Evolutionary conservation across 1,139 yeast genomes (phyloP).

Genomic region (Pichia cactophila): DNA sequence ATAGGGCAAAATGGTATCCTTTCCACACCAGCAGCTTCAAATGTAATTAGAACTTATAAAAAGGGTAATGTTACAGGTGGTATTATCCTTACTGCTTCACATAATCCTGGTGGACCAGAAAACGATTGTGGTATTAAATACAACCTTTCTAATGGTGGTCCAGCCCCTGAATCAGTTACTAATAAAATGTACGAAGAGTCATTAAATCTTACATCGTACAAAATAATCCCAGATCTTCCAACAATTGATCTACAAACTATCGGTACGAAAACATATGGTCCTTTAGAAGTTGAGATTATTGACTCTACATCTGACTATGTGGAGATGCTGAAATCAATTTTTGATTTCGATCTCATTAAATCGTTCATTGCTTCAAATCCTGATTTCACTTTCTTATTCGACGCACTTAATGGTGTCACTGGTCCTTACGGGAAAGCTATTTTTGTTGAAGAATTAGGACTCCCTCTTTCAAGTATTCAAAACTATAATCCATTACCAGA

Average conservation of each 20-base stretch:
- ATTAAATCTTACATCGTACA: constrained; percentile 50
- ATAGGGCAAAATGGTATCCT: constrained; percentile 83
- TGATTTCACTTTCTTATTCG: constrained; percentile 71
- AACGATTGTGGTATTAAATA: constrained; percentile 94
- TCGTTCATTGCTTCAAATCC: constrained; percentile 50
- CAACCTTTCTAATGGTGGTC: constrained; percentile 93
- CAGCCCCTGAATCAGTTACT: constrained; percentile 97
- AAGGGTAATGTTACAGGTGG: constrained; percentile 62
- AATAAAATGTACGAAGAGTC: constrained; percentile 75
- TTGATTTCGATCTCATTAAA: constrained; percentile 80
- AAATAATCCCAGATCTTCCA: constrained; percentile 47
- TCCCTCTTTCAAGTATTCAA: constrained; percentile 65
- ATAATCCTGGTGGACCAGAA: constrained; percentile 97
- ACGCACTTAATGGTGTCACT: constrained; percentile 90
- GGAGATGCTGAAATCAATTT: constrained; percentile 70
- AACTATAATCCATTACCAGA: constrained; percentile 76
- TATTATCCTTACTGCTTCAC: constrained; percentile 91
- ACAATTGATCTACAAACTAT: constrained; percentile 51
- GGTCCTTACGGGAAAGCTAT: constrained; percentile 92
- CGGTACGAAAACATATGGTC: constrained; percentile 44
- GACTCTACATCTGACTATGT: constrained; percentile 79
- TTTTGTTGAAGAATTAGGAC: constrained; percentile 77
- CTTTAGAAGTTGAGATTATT: constrained; percentile 66
- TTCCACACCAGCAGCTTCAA: constrained; percentile 95
- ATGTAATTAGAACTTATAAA: constrained; percentile 64